A percentile compares a stretch with the other conserved stretches of the same genome.
Conservation (phyloP, 192 early-diverging fungal genomes). For the Borealophlyctis nickersoniae region DNA sequence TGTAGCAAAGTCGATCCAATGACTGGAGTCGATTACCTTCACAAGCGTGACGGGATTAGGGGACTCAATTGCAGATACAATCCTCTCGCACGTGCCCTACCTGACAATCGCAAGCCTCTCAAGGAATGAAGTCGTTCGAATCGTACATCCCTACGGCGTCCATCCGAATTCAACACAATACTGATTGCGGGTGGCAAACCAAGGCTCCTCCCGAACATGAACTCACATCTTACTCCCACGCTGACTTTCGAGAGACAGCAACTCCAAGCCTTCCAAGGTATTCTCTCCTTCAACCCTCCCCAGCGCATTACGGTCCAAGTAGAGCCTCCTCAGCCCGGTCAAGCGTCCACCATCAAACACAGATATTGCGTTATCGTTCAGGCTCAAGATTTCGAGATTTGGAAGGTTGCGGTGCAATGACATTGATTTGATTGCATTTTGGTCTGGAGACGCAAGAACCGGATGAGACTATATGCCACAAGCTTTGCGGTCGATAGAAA, state of each 20-base stretch:
- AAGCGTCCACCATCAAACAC: conserved; percentile 14
- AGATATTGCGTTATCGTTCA: conserved; percentile 14
- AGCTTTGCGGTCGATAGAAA: neutral
- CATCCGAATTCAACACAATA: no score
- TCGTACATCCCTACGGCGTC: no score
- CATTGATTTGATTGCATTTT: conserved; percentile 9
- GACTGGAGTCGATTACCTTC: neutral
- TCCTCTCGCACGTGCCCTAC: neutral
- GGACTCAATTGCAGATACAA: neutral
- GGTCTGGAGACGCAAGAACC: conserved; percentile 4
- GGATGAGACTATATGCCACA: neutral
- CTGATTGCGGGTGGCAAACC: no score
- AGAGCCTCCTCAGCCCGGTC: conserved; percentile 7
- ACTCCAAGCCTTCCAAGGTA: conserved; percentile 4
- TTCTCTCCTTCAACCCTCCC: conserved; percentile 6
- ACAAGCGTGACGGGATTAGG: neutral
- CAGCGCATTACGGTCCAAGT: conserved; percentile 21
- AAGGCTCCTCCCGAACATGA: no score
- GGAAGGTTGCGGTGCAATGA: neutral
- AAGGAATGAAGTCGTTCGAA: conserved; percentile 1
- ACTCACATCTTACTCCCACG: conserved; percentile 5
- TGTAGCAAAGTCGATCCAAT: conserved; percentile 10
- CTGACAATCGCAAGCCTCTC: conserved; percentile 6
- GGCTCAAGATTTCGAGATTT: conserved; percentile 10
- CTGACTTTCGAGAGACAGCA: conserved; percentile 21